phyloP scores from a whole-genome alignment of 371 early-diverging fungal species.

The Aphelidium insulamus region DNA sequence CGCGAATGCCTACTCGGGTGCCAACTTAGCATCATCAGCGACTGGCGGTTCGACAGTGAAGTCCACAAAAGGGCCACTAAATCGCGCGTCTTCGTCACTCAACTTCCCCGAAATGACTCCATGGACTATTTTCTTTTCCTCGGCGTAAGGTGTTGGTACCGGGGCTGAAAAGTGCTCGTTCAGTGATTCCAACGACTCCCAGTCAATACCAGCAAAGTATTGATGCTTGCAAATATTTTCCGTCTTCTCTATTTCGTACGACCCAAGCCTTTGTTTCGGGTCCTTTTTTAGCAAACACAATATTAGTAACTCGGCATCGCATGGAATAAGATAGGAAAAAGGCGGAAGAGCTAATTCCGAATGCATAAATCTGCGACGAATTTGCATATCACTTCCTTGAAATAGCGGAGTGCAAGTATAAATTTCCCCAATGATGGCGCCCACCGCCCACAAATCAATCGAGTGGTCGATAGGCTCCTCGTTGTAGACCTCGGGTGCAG shows the following conservation, averaged over 20 bases:
- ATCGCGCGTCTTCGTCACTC: no score
- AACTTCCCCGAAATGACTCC: no score
- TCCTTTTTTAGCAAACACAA: constrained; percentile 13
- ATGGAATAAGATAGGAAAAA: constrained; percentile 24
- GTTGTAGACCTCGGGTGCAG: constrained; percentile 58
- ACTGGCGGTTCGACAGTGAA: no score
- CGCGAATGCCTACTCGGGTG: no score
- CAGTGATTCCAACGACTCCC: no score
- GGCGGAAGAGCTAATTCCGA: constrained; percentile 25
- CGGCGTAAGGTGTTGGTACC: no score
- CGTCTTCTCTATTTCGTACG: not conserved
- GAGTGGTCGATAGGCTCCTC: constrained; percentile 17
- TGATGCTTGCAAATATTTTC: constrained; percentile 37
- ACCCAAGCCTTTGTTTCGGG: not conserved
- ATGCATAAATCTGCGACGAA: constrained; percentile 33
- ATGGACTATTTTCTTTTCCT: no score
- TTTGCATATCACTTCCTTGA: constrained; percentile 27
- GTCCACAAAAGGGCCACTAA: no score
- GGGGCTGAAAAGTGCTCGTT: no score
- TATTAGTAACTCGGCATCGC: constrained; percentile 19
- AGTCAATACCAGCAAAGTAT: constrained; percentile 39
- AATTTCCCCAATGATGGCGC: constrained; percentile 22
- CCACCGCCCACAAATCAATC: constrained; percentile 40
- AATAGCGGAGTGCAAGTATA: constrained; percentile 30
- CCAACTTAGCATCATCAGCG: no score